phyloP scores from a whole-genome alignment of 345 rosid genomes.

The Raphanus raphanistrum region DNA sequence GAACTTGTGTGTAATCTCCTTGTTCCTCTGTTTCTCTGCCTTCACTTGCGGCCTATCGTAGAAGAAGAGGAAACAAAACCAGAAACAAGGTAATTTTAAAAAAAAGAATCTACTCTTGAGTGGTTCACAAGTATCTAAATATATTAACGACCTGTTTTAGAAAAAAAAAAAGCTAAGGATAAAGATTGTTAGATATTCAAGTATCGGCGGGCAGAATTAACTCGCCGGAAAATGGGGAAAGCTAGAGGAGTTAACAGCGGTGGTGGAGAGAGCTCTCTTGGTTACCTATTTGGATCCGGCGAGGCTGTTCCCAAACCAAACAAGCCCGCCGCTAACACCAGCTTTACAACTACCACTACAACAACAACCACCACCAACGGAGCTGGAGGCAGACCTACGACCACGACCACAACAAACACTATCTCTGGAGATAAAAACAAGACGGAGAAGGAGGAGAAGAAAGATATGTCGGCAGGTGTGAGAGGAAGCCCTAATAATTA shows the following conservation, averaged over 20 bases:
- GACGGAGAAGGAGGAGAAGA: conserved; percentile 42
- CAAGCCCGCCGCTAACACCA: conserved; percentile 33
- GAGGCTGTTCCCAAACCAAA: conserved; percentile 52
- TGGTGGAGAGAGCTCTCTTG: conserved; percentile 89
- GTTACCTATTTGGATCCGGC: conserved; percentile 77
- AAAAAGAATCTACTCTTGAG: not conserved
- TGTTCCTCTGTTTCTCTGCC: conserved; percentile 36
- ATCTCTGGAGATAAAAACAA: conserved; percentile 41
- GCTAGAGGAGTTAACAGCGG: conserved; percentile 75
- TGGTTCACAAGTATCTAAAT: conserved; percentile 2
- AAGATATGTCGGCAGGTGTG: conserved; percentile 66
- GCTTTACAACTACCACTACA: conserved; percentile 37
- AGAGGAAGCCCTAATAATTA: conserved; percentile 69
- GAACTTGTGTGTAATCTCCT: conserved; percentile 11
- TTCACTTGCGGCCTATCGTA: conserved; percentile 19
- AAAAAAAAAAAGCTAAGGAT: not conserved
- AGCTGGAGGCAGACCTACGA: conserved; percentile 54
- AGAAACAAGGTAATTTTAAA: not conserved
- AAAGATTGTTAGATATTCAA: conserved; percentile 20
- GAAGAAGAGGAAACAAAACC: conserved; percentile 20
- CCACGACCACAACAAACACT: conserved; percentile 31
- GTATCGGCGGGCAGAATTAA: conserved; percentile 2
- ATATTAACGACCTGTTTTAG: not conserved
- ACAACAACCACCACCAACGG: conserved; percentile 41
- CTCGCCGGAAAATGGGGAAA: conserved; percentile 57